These are phyloP conservation scores for barley (Hordeum vulgare) DNA, from an alignment of 176 grass and related monocot genomes.

Conservation along the genomic window DNA sequence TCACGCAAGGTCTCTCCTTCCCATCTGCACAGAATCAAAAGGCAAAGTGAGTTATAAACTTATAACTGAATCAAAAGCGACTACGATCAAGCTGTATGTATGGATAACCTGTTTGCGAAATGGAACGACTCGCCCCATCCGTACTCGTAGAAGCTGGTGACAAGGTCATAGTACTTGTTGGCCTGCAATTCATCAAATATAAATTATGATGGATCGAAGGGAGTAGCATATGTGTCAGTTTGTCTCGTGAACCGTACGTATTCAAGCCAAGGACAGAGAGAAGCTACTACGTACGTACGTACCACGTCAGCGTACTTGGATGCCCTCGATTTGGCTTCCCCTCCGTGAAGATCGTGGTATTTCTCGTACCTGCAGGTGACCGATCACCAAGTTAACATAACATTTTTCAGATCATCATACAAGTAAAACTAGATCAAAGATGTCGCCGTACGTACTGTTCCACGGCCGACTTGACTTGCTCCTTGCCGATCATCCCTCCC, in stretches of 20 bases:
- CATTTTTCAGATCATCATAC: no score
- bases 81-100: no score
- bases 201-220: no score
- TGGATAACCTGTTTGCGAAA: conserved; percentile 75
- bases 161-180: conserved; percentile 84
- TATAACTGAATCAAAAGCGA: no score
- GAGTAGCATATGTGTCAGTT: no score
- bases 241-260: no score
- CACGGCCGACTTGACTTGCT: conserved; percentile 42
- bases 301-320: conserved; percentile 74
- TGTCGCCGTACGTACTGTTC: conserved; percentile 14
- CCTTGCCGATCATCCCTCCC: conserved; percentile 41
- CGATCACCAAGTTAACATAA: no score
- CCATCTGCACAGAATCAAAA: no score
- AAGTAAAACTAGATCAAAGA: no score
- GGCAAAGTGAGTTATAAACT: no score
- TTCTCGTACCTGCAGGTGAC: conserved; percentile 47
- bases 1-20: conserved; percentile 55
- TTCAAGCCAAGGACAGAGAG: no score
- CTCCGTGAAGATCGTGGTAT: conserved; percentile 58
- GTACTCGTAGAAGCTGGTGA: conserved; percentile 75
- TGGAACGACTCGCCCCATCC: conserved; percentile 87
- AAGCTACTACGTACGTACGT: background rate
- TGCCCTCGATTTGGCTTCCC: conserved; percentile 64
- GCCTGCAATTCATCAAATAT: no score